Base-by-base conservation (phyloP, 768 basidiomycete species). In the Crassisporium funariophilum region DNA sequence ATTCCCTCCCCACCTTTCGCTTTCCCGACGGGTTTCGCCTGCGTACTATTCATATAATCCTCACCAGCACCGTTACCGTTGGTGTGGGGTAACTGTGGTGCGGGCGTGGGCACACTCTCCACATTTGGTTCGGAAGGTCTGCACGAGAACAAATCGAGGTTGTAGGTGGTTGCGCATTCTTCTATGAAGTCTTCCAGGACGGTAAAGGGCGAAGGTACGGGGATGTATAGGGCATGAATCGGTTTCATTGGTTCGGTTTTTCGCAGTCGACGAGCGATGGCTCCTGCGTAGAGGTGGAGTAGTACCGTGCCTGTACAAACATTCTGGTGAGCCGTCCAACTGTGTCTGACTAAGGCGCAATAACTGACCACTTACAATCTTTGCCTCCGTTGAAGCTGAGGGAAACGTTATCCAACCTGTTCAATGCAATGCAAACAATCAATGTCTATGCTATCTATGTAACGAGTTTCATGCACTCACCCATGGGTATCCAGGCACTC, bases 321-420 rank as follows among this genome's bases (percentile, higher is more conserved):
- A 13, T 35, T 27, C 22, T 22, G 1, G 36, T 15, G 9, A 29
- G 39, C 42, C 29, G 50, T n/a, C n/a, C n/a, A n/a, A n/a, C n/a
- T n/a, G n/a, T n/a, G n/a, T n/a, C n/a, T n/a, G n/a, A n/a, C n/a
- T n/a, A n/a, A 31, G 5, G 29, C 29, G n/a, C 10, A 11, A n/a
- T 11, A 23, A 17, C n/a, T 11, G 38, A 35, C 20, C 11, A 74
- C 84, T 57, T 59, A 95, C 97, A 99, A 62, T 99, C 97, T 66
- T 99, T 99, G 42, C 97, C 97, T 8, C 97, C 97, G 56, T 98
- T 99, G 72, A 98, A 99, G 67, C 94, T 97, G 49, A 99, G 75
- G 2, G 94, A 86, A 4, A 94, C 70, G 45, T 76, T 72, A 25
- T 86, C 81, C 59, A 79, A 75, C 40, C 91, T 90, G 64, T 17